phyloP scores from a whole-genome alignment of 2,329 filamentous ascomycete species.

The Sporothrix brunneoviolacea region DNA sequence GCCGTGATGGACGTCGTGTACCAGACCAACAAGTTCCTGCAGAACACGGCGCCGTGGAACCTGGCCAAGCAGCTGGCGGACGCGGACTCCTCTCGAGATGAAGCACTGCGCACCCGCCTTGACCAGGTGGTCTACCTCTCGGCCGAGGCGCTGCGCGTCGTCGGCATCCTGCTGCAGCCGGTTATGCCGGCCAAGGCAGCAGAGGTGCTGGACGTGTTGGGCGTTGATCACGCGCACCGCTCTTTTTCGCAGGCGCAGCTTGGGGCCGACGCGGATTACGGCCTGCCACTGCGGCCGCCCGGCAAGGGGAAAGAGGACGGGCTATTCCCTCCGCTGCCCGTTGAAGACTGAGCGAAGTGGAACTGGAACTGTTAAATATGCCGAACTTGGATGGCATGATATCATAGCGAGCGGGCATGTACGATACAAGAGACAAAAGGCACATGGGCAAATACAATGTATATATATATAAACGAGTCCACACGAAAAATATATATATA shows the following conservation, averaged over 20 bases:
- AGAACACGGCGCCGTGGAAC: constrained; percentile 62
- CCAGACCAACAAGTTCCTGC: constrained; percentile 63
- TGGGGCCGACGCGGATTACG: constrained; percentile 65
- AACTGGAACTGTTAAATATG: background rate
- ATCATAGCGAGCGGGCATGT: constrained; percentile 16
- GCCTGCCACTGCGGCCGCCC: constrained; percentile 32
- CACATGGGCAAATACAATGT: too few species aligned
- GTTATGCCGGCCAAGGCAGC: constrained; percentile 77
- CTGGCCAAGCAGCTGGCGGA: constrained; percentile 60
- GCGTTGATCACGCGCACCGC: constrained; percentile 58
- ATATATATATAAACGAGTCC: background rate
- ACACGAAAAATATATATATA: background rate
- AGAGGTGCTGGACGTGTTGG: constrained; percentile 68
- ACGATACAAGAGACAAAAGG: too few species aligned
- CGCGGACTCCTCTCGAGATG: constrained; percentile 31
- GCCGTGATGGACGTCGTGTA: constrained; percentile 56
- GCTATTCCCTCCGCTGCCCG: constrained; percentile 47
- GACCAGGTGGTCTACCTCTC: constrained; percentile 61
- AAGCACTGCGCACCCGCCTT: constrained; percentile 32
- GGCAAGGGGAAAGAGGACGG: constrained; percentile 34
- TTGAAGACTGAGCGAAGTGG: constrained; percentile 33
- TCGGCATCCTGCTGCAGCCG: constrained; percentile 79
- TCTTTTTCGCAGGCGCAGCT: constrained; percentile 55
- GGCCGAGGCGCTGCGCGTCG: constrained; percentile 70
- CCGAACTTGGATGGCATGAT: background rate